A percentile compares a stretch with the other conserved stretches of the same genome.
phyloP scores from a whole-genome alignment of 2,329 filamentous ascomycete genomes.

The Botrytis galanthina region DNA sequence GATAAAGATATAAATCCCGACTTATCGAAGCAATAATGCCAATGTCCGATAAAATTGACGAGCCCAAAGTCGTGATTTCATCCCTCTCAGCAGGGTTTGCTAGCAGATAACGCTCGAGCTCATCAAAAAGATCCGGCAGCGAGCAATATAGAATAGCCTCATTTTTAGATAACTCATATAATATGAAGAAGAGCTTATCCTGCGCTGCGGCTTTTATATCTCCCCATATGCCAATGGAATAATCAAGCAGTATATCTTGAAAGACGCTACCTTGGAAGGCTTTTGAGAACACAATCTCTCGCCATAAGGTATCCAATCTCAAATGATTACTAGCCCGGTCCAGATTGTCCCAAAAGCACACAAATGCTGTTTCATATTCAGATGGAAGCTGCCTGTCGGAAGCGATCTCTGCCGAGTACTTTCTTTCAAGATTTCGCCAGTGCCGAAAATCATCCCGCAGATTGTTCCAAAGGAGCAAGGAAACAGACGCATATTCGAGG shows the following conservation, averaged over 20 bases:
- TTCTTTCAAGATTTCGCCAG: background rate
- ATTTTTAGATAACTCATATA: background rate
- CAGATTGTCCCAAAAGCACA: background rate
- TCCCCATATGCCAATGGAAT: background rate
- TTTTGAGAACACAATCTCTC: background rate
- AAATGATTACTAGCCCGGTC: background rate
- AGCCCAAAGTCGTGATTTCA: background rate
- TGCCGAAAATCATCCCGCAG: background rate
- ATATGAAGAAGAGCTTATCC: background rate
- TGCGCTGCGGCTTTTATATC: background rate
- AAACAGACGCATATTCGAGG: background rate
- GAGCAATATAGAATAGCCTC: background rate
- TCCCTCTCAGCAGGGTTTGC: background rate
- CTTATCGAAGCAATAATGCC: background rate
- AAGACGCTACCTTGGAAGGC: background rate
- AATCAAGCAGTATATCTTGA: background rate
- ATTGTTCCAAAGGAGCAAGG: background rate
- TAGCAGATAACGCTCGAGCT: background rate
- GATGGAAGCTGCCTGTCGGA: background rate
- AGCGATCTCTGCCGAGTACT: background rate
- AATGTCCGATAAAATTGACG: background rate
- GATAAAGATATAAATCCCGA: background rate
- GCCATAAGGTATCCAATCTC: background rate
- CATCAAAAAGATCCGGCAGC: background rate
- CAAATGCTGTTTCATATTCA: background rate